Evolutionary conservation across 1,284 basidiomycete species (phyloP), one percentile per base, ranked within the genome.

Genomic region (Boletus nobilissimus): DNA sequence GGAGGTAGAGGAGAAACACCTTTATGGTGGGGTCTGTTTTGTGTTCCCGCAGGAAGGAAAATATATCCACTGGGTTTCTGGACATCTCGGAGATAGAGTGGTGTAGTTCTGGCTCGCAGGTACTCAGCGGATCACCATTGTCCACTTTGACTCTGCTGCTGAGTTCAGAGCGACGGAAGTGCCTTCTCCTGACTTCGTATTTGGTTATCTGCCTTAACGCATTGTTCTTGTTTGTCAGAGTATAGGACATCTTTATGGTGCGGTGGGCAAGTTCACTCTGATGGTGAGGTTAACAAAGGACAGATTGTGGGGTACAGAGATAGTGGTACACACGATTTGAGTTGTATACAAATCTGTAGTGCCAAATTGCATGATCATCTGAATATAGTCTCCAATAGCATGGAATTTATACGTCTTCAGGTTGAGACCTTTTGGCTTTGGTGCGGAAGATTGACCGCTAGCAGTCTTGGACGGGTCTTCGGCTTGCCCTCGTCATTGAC

Each of bases 211-310:
- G 83, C 32, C 74, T 51, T 1, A 76, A 29, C 6, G 80, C 80
- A 62, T 84, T 74, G 6, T 79, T 79, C 77, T 86, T 86, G 79
- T 83, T 86, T 4, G 80, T 84, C 13, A 80, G 51, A 4, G 69
- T 54, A 46, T 87, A 87, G 9, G 84, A 77, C 9, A 71, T 77
- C 74, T 87, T 87, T 40, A 86, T 80, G 0, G 77, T 40, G 32
- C 81, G 73, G 76, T 87, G 86, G 2, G 83, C 83, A 40, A 85
- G 83, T 81, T 87, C 84, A 16, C 85, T 83, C 86, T 87, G 75
- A 29, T 22, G 26, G 11, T 29, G 11, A 51, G 48, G 26, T 51
- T 29, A 51, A 51, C 1, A 46, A 46, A 22, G 19, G 19, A 46
- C 43, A 57, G n/a, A 57, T 57, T n/a, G n/a, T 57, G 24, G 26